These are phyloP conservation scores for Trifolium subterraneum DNA, from an alignment of 306 rosid genomes.

Conservation along the genomic window DNA sequence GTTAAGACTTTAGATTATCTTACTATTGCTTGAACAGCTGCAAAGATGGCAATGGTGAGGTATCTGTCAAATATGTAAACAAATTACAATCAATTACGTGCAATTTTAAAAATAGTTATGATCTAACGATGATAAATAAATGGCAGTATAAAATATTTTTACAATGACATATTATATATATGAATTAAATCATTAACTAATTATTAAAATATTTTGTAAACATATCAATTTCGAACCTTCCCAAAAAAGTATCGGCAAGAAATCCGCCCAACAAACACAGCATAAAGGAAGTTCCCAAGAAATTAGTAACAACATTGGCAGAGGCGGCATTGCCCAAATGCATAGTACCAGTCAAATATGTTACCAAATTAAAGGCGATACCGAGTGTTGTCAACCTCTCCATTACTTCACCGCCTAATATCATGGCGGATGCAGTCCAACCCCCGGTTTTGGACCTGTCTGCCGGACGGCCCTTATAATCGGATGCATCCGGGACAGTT, in stretches of 20 bases:
- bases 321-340: slow-evolving; percentile 90
- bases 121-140: no score
- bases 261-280: slow-evolving; percentile 91
- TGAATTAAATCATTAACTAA: no score
- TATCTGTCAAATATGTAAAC: slow-evolving; percentile 51
- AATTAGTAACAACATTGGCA: slow-evolving; percentile 88
- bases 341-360: slow-evolving; percentile 81
- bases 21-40: slow-evolving; percentile 85
- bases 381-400: slow-evolving; percentile 92
- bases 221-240: slow-evolving; percentile 56
- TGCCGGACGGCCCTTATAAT: slow-evolving; percentile 74
- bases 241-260: slow-evolving; percentile 85
- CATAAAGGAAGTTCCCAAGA: slow-evolving; percentile 90
- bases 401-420: slow-evolving; percentile 81
- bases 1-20: slow-evolving; percentile 32
- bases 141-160: not conserved
- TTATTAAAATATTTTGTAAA: no score
- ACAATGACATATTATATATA: no score
- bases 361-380: slow-evolving; percentile 84
- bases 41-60: slow-evolving; percentile 84
- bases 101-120: not conserved
- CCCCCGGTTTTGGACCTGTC: slow-evolving; percentile 71
- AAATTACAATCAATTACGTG: not conserved
- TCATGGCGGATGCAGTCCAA: slow-evolving; percentile 86
- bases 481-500: slow-evolving; percentile 74